phyloP scores from a whole-genome alignment of 2,329 filamentous ascomycete species.

The Scytalidium lignicola region DNA sequence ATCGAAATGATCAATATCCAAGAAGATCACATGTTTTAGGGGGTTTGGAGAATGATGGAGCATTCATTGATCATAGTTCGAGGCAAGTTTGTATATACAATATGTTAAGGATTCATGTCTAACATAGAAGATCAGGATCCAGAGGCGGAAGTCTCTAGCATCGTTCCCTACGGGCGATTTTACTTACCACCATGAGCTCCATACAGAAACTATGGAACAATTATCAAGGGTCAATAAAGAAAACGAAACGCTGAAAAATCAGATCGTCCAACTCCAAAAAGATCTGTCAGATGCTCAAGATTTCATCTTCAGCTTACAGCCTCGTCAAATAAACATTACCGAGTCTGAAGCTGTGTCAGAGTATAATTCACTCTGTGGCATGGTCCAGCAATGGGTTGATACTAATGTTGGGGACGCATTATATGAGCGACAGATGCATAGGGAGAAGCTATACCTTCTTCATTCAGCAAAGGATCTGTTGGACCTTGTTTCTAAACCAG shows the following conservation, averaged over 20 bases:
- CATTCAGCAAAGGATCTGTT: slow-evolving; percentile 4
- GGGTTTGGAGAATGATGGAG: no score
- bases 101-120: neutral
- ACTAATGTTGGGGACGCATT: slow-evolving; percentile 6
- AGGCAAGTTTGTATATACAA: neutral
- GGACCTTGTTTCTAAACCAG: slow-evolving; percentile 1
- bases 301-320: slow-evolving; percentile 11
- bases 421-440: neutral
- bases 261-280: neutral
- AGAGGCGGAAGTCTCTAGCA: neutral
- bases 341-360: slow-evolving; percentile 10
- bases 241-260: neutral
- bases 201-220: neutral
- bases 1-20: neutral
- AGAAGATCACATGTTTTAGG: no score
- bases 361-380: slow-evolving; percentile 6
- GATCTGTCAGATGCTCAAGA: slow-evolving; percentile 8
- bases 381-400: slow-evolving; percentile 9
- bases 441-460: neutral
- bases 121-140: neutral
- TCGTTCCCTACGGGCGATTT: neutral
- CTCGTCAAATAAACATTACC: slow-evolving; percentile 2
- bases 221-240: neutral
- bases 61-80: neutral
- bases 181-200: neutral